Conservation (phyloP, 2,329 filamentous ascomycete genomes). For the Simplicillium sp. region DNA sequence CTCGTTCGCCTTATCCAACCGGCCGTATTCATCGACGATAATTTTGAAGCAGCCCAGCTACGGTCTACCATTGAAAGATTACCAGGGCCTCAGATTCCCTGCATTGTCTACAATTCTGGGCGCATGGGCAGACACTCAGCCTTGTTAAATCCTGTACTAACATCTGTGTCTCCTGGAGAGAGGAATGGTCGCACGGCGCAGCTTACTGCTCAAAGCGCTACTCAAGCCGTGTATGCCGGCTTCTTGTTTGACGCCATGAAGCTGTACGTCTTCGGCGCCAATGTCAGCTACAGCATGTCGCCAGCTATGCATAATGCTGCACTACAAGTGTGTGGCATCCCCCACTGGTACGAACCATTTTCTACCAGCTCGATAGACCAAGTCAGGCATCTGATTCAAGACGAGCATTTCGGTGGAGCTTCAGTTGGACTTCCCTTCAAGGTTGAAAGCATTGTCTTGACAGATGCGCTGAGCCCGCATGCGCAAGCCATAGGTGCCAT, state of each 20-base stretch:
- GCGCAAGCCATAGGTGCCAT: conserved; percentile 67
- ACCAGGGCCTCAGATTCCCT: conserved; percentile 32
- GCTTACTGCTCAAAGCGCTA: conserved; percentile 54
- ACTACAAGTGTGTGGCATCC: conserved; percentile 57
- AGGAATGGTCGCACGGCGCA: conserved; percentile 3
- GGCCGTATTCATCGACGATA: conserved; percentile 48
- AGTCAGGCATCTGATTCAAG: conserved; percentile 53
- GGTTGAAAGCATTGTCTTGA: conserved; percentile 58
- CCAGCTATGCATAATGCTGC: conserved; percentile 71
- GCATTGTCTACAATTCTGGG: conserved; percentile 59
- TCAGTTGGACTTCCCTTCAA: conserved; percentile 69
- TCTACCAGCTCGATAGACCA: conserved; percentile 54
- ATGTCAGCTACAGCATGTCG: conserved; percentile 62
- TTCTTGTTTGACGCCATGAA: conserved; percentile 61
- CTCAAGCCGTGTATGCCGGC: conserved; percentile 54
- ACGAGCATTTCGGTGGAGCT: conserved; percentile 61
- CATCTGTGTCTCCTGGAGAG: conserved; percentile 27
- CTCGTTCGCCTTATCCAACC: conserved; percentile 52
- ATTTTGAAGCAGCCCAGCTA: conserved; percentile 49
- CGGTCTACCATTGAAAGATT: conserved; percentile 36
- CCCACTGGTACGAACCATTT: conserved; percentile 56
- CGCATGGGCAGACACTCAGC: conserved; percentile 52
- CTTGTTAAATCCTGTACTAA: conserved; percentile 46
- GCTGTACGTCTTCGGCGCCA: conserved; percentile 66
- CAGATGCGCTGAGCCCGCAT: conserved; percentile 61